Conservation (phyloP, 1,284 basidiomycete genomes). For the Phenoliferia sp. region DNA sequence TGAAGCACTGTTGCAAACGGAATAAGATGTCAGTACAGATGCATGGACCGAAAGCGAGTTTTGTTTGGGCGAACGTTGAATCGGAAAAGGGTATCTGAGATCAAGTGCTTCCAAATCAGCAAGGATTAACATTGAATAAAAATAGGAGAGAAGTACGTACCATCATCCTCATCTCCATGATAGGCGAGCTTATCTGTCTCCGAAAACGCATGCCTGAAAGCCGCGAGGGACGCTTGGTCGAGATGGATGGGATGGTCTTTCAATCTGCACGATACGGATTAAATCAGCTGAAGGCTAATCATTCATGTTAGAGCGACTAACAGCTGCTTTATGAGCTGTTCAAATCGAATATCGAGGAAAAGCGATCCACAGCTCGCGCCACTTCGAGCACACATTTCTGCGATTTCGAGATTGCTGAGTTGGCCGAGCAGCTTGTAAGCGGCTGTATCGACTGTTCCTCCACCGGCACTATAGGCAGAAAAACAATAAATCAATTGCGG, state of each 20-base stretch:
- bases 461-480: slow-evolving; percentile 64
- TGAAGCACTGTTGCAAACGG: slow-evolving; percentile 52
- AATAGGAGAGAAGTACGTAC: slow-evolving; percentile 73
- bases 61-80: slow-evolving; percentile 58
- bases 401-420: slow-evolving; percentile 68
- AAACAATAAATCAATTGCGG: no score
- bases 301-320: slow-evolving; percentile 10
- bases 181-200: slow-evolving; percentile 77
- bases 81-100: slow-evolving; percentile 69
- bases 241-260: slow-evolving; percentile 71
- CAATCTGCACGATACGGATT: slow-evolving; percentile 40
- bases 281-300: background rate
- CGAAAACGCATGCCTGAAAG: slow-evolving; percentile 61
- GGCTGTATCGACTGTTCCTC: slow-evolving; percentile 68
- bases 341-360: slow-evolving; percentile 73
- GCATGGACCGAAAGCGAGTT: slow-evolving; percentile 47
- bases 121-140: slow-evolving; percentile 64
- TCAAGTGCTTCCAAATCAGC: no score
- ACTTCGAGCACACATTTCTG: slow-evolving; percentile 73
- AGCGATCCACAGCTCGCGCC: slow-evolving; percentile 75
- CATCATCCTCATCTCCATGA: slow-evolving; percentile 58
- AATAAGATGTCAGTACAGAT: slow-evolving; percentile 45
- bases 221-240: slow-evolving; percentile 66
- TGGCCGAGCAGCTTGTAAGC: slow-evolving; percentile 77
- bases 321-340: slow-evolving; percentile 63